These are phyloP conservation scores for Vigna trinervia DNA, from an alignment of 306 rosid species.

Conservation along the genomic window DNA sequence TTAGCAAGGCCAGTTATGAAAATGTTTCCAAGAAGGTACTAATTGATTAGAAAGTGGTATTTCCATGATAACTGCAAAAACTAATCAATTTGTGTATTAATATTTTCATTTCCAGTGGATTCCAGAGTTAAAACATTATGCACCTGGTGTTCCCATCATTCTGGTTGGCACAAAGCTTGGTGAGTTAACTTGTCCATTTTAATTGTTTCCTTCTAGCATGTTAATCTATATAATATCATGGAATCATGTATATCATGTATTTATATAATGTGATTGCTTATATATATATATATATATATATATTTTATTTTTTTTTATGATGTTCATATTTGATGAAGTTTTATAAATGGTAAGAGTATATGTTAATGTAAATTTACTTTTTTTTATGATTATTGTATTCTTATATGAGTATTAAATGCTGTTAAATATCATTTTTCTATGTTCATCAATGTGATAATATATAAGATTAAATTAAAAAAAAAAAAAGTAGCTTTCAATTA, in stretches of 20 bases:
- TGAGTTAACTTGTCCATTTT: conserved; percentile 43
- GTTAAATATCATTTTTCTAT: too few relatives aligned
- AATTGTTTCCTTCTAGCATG: neutral
- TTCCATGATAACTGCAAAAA: neutral
- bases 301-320: neutral
- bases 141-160: conserved; percentile 97
- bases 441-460: too few relatives aligned
- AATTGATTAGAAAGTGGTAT: conserved; percentile 6
- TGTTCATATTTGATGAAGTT: conserved; percentile 14
- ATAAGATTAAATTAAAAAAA: too few relatives aligned
- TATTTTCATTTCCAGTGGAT: conserved; percentile 83
- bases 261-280: neutral
- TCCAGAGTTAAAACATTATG: conserved; percentile 99
- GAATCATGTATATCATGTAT: conserved; percentile 22
- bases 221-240: conserved; percentile 13
- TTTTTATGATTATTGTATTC: too few relatives aligned
- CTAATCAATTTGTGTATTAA: conserved; percentile 37
- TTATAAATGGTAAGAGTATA: too few relatives aligned
- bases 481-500: neutral
- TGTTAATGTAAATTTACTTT: too few relatives aligned
- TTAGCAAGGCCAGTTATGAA: conserved; percentile 76
- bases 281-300: neutral
- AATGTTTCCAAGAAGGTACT: conserved; percentile 74
- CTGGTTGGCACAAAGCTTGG: conserved; percentile 98
- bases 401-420: too few relatives aligned